A percentile compares a stretch with the other conserved stretches of the same genome.
Evolutionary conservation across 2,329 filamentous ascomycete species (phyloP).

Genomic region (Chrysosporium keratinophilum): DNA sequence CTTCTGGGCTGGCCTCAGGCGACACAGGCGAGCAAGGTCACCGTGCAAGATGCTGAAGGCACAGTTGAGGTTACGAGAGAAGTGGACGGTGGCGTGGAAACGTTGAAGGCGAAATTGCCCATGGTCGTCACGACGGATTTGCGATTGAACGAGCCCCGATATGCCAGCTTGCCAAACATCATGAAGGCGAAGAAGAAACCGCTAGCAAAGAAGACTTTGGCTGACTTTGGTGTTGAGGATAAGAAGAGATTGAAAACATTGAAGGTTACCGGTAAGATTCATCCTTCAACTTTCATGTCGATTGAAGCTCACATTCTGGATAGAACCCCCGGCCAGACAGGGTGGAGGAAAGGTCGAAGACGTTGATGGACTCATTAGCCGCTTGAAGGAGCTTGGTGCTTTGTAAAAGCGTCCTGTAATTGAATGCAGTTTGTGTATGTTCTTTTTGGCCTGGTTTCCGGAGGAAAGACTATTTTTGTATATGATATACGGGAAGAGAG

Average conservation of each 20-base stretch:
- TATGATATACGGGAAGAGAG: background rate
- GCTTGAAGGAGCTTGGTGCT: slow-evolving; percentile 92
- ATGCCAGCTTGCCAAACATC: slow-evolving; percentile 91
- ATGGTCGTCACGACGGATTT: slow-evolving; percentile 94
- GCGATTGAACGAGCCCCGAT: slow-evolving; percentile 86
- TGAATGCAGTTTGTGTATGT: background rate
- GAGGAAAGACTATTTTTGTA: slow-evolving; percentile 7
- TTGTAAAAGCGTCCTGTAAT: slow-evolving; percentile 45
- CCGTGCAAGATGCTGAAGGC: slow-evolving; percentile 58
- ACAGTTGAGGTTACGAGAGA: slow-evolving; percentile 71
- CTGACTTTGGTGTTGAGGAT: slow-evolving; percentile 68
- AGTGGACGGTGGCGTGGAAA: slow-evolving; percentile 93
- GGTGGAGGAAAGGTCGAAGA: slow-evolving; percentile 96
- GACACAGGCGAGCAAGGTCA: slow-evolving; percentile 79
- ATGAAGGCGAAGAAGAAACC: slow-evolving; percentile 99
- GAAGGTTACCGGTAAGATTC: slow-evolving; percentile 61
- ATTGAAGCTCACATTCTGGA: slow-evolving; percentile 14
- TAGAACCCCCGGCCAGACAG: slow-evolving; percentile 76
- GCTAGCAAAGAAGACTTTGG: slow-evolving; percentile 78
- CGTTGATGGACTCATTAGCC: slow-evolving; percentile 85
- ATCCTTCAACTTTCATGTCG: background rate
- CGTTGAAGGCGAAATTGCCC: slow-evolving; percentile 71
- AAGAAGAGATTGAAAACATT: slow-evolving; percentile 73
- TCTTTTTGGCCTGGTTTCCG: background rate
- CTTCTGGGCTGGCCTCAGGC: slow-evolving; percentile 88